Evolutionary conservation across 345 rosid species (phyloP), one percentile per base, ranked within the genome.

Genomic region (Murraya koenigii): DNA sequence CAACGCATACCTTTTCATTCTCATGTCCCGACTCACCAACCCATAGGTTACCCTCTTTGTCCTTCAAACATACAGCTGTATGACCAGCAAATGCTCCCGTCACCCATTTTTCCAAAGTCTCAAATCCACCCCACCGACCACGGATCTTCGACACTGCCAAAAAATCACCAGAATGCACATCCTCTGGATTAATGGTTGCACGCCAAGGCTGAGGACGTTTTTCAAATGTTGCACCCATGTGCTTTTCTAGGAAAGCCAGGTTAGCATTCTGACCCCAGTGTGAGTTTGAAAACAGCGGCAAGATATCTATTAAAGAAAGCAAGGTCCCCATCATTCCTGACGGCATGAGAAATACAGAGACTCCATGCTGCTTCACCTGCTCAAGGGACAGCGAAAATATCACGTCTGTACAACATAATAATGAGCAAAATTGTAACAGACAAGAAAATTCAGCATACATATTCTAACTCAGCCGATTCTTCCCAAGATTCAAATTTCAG

Each of bases 71-170:
- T 82, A 96, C 99, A 26, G 99, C 95, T 15, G 99, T 94, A 56
- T 96, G 99, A 82, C 99, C 99, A 80, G 99, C 98, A 83, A 92
- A 96, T 71, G 99, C 98, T 25, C 99, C 99, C 15, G 97, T 96
- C 58, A 96, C 98, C 99, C 99, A 96, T 83, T 96, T 96, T 84
- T 96, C 99, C 79, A 96, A 84, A 1, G 98, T 88, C 91, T 96
- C 98, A 87, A 96, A 96, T 55, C 97, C 99, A 77, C 99, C 97
- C 99, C 99, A 96, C 61, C 99, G 87, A 67, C 98, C 98, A 77
- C 97, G 88, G 63, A 96, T 94, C 92, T 96, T 96, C 19, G 99
- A 96, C 55, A 94, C 84, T 0, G 97, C 97, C 82, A 96, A 87
- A 84, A 96, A 96, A 79, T 96, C 97, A 9, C 99, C 99, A 54